phyloP scores from a whole-genome alignment of 345 rosid genomes.

The Arabis alpina region DNA sequence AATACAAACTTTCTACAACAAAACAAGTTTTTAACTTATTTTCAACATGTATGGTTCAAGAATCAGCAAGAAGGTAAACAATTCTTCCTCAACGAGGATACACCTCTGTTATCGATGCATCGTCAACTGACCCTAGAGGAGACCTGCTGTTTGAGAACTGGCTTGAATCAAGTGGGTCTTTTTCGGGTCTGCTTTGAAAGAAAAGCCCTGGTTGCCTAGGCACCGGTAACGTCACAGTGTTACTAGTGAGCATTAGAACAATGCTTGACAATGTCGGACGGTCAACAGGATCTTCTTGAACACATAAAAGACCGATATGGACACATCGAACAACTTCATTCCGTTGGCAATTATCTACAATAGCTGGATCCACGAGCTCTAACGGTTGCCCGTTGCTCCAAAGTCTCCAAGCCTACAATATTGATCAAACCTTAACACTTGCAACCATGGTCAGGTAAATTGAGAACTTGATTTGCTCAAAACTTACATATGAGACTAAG shows the following conservation, averaged over 20 bases:
- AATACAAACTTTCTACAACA: background rate
- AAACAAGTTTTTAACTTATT: background rate
- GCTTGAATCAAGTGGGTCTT: slow-evolving; percentile 25
- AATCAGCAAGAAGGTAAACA: background rate
- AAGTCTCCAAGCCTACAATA: slow-evolving; percentile 60
- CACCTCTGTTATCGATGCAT: slow-evolving; percentile 48
- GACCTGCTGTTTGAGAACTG: slow-evolving; percentile 33
- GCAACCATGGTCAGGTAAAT: background rate
- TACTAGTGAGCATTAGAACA: slow-evolving; percentile 50
- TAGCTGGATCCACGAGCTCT: slow-evolving; percentile 53
- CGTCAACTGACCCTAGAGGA: slow-evolving; percentile 44
- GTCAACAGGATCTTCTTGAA: slow-evolving; percentile 59
- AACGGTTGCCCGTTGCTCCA: slow-evolving; percentile 57
- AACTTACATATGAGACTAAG: slow-evolving; percentile 34
- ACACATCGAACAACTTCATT: slow-evolving; percentile 56
- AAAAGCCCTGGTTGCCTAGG: slow-evolving; percentile 55
- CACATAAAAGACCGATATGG: slow-evolving; percentile 66
- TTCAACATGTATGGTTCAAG: background rate
- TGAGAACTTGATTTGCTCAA: background rate
- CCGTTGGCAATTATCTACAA: slow-evolving; percentile 40
- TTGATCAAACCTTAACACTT: slow-evolving; percentile 13
- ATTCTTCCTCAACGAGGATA: slow-evolving; percentile 47
- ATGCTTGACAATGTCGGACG: slow-evolving; percentile 60
- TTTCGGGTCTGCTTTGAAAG: slow-evolving; percentile 27
- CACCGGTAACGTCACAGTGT: slow-evolving; percentile 40